These are phyloP conservation scores for Saturnispora quitensis DNA, from an alignment of 805 yeast species.

Conservation along the genomic window DNA sequence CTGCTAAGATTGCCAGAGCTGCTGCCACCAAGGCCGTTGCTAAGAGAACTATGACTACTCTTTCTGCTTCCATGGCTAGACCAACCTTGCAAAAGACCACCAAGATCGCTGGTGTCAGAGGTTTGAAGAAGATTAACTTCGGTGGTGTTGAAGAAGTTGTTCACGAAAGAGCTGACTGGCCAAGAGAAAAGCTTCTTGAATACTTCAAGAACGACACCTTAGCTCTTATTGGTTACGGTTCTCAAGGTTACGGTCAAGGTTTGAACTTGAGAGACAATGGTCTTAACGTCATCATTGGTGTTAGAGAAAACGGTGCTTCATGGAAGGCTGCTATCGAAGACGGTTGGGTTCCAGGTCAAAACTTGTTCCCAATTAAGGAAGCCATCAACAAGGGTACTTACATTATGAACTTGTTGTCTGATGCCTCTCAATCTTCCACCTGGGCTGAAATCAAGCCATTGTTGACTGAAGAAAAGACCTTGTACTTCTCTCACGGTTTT, in stretches of 20 bases:
- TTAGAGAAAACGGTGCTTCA: conserved; percentile 96
- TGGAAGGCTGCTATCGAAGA: conserved; percentile 99
- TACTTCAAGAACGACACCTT: conserved; percentile 97
- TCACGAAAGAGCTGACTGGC: conserved; percentile 99
- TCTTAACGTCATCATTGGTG: conserved; percentile 95
- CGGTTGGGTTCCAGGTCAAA: conserved; percentile 99
- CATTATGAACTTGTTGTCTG: conserved; percentile 96
- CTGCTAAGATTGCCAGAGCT: conserved; percentile 41
- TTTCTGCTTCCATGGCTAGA: conserved; percentile 26
- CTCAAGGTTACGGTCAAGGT: conserved; percentile 99
- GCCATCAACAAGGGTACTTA: conserved; percentile 89
- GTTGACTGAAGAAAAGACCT: conserved; percentile 93
- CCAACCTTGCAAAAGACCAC: conserved; percentile 35
- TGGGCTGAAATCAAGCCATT: conserved; percentile 83
- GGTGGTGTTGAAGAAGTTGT: conserved; percentile 93
- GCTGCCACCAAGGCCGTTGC: conserved; percentile 52
- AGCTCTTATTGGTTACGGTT: conserved; percentile 98
- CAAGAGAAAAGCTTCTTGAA: conserved; percentile 88
- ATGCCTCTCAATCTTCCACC: conserved; percentile 99
- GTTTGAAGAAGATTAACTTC: conserved; percentile 92
- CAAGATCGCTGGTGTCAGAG: conserved; percentile 60
- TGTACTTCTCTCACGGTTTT: conserved; percentile 99
- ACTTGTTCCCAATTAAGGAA: conserved; percentile 89
- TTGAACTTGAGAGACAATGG: conserved; percentile 99
- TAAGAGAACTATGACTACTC: conserved; percentile 16